phyloP scores from a whole-genome alignment of 192 early-diverging fungal genomes.

The Backusella liffmaniae region DNA sequence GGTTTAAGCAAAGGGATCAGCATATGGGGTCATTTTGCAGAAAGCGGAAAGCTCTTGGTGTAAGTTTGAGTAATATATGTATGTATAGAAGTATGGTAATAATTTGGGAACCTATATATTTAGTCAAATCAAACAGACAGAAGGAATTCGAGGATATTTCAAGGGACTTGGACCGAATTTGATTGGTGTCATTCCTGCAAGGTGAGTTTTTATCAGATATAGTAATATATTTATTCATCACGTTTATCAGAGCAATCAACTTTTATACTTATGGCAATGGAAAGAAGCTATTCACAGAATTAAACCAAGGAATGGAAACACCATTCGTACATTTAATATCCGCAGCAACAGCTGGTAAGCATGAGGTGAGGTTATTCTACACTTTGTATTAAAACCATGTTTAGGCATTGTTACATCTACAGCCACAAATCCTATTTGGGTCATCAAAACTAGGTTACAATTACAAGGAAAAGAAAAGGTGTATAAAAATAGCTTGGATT shows the following conservation, averaged over 20 bases:
- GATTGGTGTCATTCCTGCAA: slow-evolving; percentile 91
- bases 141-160: slow-evolving; percentile 86
- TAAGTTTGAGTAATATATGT: slow-evolving; percentile 3
- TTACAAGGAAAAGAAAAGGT: slow-evolving; percentile 54
- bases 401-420: slow-evolving; percentile 70
- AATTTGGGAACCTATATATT: too few species aligned
- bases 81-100: not conserved
- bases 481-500: slow-evolving; percentile 83
- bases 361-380: not conserved
- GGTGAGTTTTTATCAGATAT: slow-evolving; percentile 40
- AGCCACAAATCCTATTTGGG: slow-evolving; percentile 96
- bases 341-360: slow-evolving; percentile 44
- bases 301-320: slow-evolving; percentile 78
- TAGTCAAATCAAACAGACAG: slow-evolving; percentile 63
- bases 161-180: slow-evolving; percentile 95
- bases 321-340: slow-evolving; percentile 72
- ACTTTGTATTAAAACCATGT: slow-evolving; percentile 44
- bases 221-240: not conserved
- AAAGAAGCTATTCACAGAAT: slow-evolving; percentile 73
- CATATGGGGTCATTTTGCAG: slow-evolving; percentile 48
- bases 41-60: slow-evolving; percentile 47
- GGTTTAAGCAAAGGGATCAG: slow-evolving; percentile 24
- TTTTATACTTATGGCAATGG: slow-evolving; percentile 92
- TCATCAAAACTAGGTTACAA: slow-evolving; percentile 96
- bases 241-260: slow-evolving; percentile 73